Evolutionary conservation across 106 monocot species (phyloP), one percentile per base, ranked within the genome.

Genomic region (Posidonia australis): DNA sequence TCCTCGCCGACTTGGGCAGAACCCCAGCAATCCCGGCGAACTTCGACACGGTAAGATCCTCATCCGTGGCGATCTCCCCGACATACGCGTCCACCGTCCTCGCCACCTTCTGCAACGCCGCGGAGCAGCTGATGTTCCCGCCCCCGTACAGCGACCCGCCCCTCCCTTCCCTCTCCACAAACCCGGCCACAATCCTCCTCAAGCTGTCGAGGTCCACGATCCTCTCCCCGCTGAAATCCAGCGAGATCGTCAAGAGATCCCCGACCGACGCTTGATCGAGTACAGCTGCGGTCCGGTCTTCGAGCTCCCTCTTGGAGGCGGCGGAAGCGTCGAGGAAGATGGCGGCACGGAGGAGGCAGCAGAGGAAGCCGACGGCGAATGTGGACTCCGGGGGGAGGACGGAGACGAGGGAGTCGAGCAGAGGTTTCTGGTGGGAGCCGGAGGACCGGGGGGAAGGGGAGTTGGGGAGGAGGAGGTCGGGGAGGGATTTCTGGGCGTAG

Each of bases 41-140:
- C 69, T 85, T 88, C 43, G 84, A 81, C n/a, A 88, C 82, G 1
- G 67, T 41, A 0, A 92, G 69, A 1, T 70, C 72, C 65, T 66
- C 80, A 48, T 92, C 92, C 16, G 85, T 80, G 7, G 92, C 88
- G 56, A 88, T 85, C 74, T 92, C 88, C 17, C 62, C 79, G 5
- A 80, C 76, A 56, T 82, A 83, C 11, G 71, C 71, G 56, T 92
- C 92, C 54, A 92, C 65, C 0, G 60, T 69, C 45, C 51, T 75
- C 14, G 82, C 82, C 49, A 83, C 81, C 62, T 70, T 75, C 81
- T 82, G 79, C 75, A 85, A 27, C n/a, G 73, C 58, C 9, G 60
- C 73, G 2, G 74, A 75, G 66, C 81, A 78, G 51, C 48, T 27
- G 1, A 21, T 65, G 24, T 19, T 57, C 0, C 56, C 74, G 3